Evolutionary conservation across 768 basidiomycete species (phyloP).

Genomic region (Tricholoma bakamatsutake): DNA sequence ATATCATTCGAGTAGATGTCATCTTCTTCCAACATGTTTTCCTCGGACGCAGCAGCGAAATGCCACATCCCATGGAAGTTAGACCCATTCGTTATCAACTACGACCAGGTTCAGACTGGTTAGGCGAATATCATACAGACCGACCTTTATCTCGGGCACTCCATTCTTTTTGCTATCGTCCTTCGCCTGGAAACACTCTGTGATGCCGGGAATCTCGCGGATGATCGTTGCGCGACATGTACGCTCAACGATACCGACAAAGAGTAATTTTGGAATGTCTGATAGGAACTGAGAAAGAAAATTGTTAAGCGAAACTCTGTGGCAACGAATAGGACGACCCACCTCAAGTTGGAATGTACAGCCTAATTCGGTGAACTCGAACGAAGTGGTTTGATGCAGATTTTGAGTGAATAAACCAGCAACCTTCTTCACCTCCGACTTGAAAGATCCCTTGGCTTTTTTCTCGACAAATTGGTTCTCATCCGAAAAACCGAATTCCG

Average conservation of each 20-base stretch:
- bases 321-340: constrained; percentile 21
- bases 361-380: constrained; percentile 57
- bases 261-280: constrained; percentile 85
- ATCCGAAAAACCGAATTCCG: constrained; percentile 48
- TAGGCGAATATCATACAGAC: constrained; percentile 1
- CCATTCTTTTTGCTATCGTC: constrained; percentile 50
- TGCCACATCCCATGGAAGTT: constrained; percentile 90
- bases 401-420: constrained; percentile 49
- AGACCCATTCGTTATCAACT: constrained; percentile 90
- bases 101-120: constrained; percentile 6
- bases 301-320: constrained; percentile 1
- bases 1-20: constrained; percentile 93
- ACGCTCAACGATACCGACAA: constrained; percentile 90
- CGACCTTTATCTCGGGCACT: constrained; percentile 44
- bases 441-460: constrained; percentile 25
- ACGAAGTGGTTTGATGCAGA: constrained; percentile 63
- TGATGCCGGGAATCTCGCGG: constrained; percentile 86
- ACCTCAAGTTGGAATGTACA: constrained; percentile 87
- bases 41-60: constrained; percentile 46
- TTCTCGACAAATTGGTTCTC: constrained; percentile 25
- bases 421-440: constrained; percentile 36
- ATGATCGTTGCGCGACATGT: constrained; percentile 80
- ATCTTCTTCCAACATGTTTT: constrained; percentile 67
- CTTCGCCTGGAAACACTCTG: constrained; percentile 76
- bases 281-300: constrained; percentile 62